Conservation (phyloP, 2,329 filamentous ascomycete genomes). For the Neopestalotiopsis sp. region DNA sequence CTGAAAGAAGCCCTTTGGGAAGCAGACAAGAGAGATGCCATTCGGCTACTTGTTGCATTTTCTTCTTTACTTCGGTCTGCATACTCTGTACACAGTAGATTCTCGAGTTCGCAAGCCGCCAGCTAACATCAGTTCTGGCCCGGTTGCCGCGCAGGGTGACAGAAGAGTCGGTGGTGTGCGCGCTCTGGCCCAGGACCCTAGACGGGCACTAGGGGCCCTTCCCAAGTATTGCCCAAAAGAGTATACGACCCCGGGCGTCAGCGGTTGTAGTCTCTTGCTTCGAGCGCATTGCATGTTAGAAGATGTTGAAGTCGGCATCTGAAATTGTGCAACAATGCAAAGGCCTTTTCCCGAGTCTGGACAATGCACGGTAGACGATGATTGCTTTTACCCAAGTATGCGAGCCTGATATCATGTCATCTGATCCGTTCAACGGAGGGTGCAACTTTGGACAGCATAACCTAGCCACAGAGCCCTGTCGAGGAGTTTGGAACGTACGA, state of each 20-base stretch:
- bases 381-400: not conserved
- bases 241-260: not conserved
- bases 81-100: not conserved
- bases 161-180: not conserved
- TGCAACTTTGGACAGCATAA: not conserved
- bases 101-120: not conserved
- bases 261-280: not conserved
- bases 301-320: conserved; percentile 2
- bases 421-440: not conserved
- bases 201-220: not conserved
- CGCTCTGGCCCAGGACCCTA: not conserved
- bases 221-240: not conserved
- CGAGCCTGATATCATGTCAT: not conserved
- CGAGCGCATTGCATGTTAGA: not conserved
- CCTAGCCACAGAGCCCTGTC: not conserved
- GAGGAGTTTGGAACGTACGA: not conserved
- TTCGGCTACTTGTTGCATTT: not conserved
- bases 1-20: not conserved
- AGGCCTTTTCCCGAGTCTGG: not conserved
- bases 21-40: not conserved
- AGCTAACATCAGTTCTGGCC: conserved; percentile 4
- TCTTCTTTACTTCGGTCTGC: not conserved
- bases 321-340: not conserved
- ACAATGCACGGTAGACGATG: not conserved
- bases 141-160: conserved; percentile 15